Evolutionary conservation across 345 rosid genomes (phyloP).

Genomic region (Odontarrhena argentea): DNA sequence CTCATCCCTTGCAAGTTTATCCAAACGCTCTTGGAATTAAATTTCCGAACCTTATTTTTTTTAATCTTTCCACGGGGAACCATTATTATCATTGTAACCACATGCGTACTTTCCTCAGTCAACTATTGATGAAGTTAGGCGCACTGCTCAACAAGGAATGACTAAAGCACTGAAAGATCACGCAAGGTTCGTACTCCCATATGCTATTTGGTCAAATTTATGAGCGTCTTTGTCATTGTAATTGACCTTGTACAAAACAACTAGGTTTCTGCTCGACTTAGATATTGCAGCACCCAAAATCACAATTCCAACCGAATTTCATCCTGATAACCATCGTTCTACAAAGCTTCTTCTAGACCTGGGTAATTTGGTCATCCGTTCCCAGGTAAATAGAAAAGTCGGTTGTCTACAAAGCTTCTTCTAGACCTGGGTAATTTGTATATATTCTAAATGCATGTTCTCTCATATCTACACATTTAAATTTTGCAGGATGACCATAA

Average conservation of each 20-base stretch:
- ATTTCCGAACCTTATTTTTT: slow-evolving; percentile 22
- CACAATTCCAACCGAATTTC: slow-evolving; percentile 91
- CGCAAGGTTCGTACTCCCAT: slow-evolving; percentile 52
- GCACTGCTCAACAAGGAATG: slow-evolving; percentile 94
- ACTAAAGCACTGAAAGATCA: slow-evolving; percentile 90
- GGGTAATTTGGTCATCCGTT: slow-evolving; percentile 89
- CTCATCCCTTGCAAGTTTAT: slow-evolving; percentile 19
- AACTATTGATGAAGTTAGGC: slow-evolving; percentile 95
- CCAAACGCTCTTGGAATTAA: slow-evolving; percentile 8
- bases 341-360: slow-evolving; percentile 93
- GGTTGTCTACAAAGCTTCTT: too few relatives aligned
- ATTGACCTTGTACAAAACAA: slow-evolving; percentile 37
- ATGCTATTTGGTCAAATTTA: slow-evolving; percentile 18
- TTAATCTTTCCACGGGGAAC: slow-evolving; percentile 11
- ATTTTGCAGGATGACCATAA: slow-evolving; percentile 71
- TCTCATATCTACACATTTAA: slow-evolving; percentile 17
- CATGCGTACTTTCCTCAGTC: slow-evolving; percentile 53
- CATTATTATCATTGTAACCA: slow-evolving; percentile 19
- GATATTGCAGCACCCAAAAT: slow-evolving; percentile 99
- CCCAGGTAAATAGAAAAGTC: slow-evolving; percentile 59
- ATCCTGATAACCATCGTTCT: slow-evolving; percentile 65
- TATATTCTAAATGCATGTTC: slow-evolving; percentile 10
- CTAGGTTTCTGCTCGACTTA: slow-evolving; percentile 90
- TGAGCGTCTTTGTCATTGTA: slow-evolving; percentile 21
- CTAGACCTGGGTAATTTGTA: too few relatives aligned